phyloP scores from a whole-genome alignment of 352 stramenopile genomes.

The Phytophthora citricola region DNA sequence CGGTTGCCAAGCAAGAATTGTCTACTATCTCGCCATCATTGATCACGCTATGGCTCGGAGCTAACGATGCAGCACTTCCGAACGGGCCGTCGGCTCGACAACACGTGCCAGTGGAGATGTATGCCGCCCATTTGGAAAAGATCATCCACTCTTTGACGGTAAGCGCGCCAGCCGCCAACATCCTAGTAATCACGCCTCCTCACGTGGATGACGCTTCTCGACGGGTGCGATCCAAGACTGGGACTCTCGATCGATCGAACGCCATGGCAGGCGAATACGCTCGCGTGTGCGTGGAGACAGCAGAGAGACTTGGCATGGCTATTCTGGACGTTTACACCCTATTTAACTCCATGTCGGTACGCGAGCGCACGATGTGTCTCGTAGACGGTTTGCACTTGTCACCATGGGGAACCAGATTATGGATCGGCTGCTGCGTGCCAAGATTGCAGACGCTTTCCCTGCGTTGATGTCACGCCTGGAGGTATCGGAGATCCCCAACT shows the following conservation, averaged over 20 bases:
- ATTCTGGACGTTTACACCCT: conserved; percentile 51
- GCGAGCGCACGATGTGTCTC: conserved; percentile 40
- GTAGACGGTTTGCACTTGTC: conserved; percentile 62
- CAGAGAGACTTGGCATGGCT: conserved; percentile 22
- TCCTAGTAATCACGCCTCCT: conserved; percentile 59
- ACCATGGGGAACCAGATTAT: conserved; percentile 49
- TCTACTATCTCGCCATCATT: conserved; percentile 33
- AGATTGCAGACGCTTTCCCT: conserved; percentile 40
- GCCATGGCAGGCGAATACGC: conserved; percentile 45
- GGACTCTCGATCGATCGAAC: conserved; percentile 47
- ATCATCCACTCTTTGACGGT: conserved; percentile 34
- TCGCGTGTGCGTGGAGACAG: conserved; percentile 42
- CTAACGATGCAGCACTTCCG: conserved; percentile 61
- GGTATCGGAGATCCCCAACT: conserved; percentile 26
- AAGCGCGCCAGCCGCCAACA: conserved; percentile 24
- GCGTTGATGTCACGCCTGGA: conserved; percentile 14
- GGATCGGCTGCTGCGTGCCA: conserved; percentile 36
- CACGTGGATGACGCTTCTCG: conserved; percentile 45
- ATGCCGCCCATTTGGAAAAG: conserved; percentile 43
- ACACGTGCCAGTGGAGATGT: conserved; percentile 56
- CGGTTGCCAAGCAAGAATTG: conserved; percentile 49
- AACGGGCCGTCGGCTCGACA: conserved; percentile 38
- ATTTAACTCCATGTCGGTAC: conserved; percentile 43
- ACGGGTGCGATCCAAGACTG: conserved; percentile 12
- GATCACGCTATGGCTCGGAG: conserved; percentile 63